A percentile compares a stretch with the other conserved stretches of the same genome.
These are phyloP conservation scores for Sporormia fimetaria DNA, from an alignment of 495 filamentous ascomycete genomes.

Conservation along the genomic window DNA sequence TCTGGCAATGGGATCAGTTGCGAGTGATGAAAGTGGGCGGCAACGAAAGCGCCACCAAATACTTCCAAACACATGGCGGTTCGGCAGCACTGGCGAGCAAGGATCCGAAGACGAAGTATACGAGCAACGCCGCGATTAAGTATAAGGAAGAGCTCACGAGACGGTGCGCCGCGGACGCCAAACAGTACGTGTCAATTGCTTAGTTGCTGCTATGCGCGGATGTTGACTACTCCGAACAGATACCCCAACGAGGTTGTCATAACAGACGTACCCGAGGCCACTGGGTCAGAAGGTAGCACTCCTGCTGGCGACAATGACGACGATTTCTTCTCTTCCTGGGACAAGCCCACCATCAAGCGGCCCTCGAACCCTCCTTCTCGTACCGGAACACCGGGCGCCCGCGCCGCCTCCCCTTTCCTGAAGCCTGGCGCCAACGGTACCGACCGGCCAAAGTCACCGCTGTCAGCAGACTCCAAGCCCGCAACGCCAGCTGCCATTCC, in stretches of 20 bases:
- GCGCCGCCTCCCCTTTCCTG: slow-evolving; percentile 81
- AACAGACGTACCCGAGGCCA: slow-evolving; percentile 56
- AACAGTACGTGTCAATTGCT: slow-evolving; percentile 50
- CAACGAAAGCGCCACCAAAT: slow-evolving; percentile 96
- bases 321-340: slow-evolving; percentile 98
- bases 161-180: slow-evolving; percentile 65
- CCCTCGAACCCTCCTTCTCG: slow-evolving; percentile 89
- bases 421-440: slow-evolving; percentile 58
- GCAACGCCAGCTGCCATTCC: slow-evolving; percentile 52
- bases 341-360: slow-evolving; percentile 93
- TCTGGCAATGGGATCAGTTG: slow-evolving; percentile 99
- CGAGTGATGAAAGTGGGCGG: slow-evolving; percentile 97
- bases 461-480: slow-evolving; percentile 44
- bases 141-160: slow-evolving; percentile 93
- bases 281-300: slow-evolving; percentile 51
- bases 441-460: slow-evolving; percentile 67
- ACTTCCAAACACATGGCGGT: slow-evolving; percentile 90
- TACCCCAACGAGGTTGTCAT: slow-evolving; percentile 80
- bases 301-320: slow-evolving; percentile 69
- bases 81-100: slow-evolving; percentile 89
- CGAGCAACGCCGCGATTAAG: slow-evolving; percentile 77
- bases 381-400: slow-evolving; percentile 73
- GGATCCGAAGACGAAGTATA: slow-evolving; percentile 92
- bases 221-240: slow-evolving; percentile 35
- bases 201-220: slow-evolving; percentile 1